phyloP scores from a whole-genome alignment of 2,329 filamentous ascomycete genomes.

The Xylaria sp. region DNA sequence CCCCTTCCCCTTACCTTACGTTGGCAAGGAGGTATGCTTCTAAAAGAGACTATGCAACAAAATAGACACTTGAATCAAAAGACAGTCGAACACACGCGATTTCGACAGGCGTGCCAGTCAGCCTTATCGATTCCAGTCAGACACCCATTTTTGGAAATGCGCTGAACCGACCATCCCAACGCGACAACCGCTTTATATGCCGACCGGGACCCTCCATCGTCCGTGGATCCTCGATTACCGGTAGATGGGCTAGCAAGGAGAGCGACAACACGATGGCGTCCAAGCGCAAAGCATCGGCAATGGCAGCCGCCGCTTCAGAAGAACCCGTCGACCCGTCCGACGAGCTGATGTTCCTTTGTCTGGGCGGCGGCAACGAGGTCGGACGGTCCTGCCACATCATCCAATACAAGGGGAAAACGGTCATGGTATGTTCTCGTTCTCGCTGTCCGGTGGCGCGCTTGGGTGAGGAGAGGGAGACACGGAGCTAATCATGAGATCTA shows the following conservation, averaged over 20 bases:
- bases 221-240: constrained; percentile 6
- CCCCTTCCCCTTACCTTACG: no score
- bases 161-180: neutral
- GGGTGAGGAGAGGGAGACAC: constrained; percentile 14
- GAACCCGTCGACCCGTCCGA: constrained; percentile 93
- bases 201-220: constrained; percentile 1
- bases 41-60: neutral
- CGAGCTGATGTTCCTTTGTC: constrained; percentile 91
- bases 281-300: constrained; percentile 86
- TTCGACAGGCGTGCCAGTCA: neutral
- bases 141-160: neutral
- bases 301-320: constrained; percentile 74
- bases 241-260: constrained; percentile 27
- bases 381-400: constrained; percentile 97
- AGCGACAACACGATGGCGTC: constrained; percentile 74
- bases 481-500: constrained; percentile 34
- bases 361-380: constrained; percentile 97
- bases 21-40: neutral
- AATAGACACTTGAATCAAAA: neutral
- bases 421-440: constrained; percentile 77
- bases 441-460: constrained; percentile 12
- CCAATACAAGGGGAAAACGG: constrained; percentile 98
- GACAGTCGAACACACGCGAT: neutral
- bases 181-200: constrained; percentile 12
- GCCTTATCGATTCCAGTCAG: constrained; percentile 6